Evolutionary conservation across 192 early-diverging fungal species (phyloP).

Genomic region (Entomortierella lignicola): DNA sequence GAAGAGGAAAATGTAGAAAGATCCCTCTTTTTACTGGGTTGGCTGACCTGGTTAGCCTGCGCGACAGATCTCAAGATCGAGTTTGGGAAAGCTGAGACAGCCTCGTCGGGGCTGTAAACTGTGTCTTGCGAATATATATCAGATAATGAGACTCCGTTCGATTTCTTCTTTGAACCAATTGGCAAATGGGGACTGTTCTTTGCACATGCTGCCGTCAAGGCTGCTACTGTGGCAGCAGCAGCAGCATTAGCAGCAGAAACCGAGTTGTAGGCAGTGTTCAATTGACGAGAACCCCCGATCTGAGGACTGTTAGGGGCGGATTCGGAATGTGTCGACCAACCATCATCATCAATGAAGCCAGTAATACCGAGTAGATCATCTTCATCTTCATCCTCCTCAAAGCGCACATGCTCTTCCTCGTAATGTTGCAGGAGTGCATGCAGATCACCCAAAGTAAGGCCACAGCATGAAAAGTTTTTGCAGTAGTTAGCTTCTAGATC

Average conservation of each 20-base stretch:
- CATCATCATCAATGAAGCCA: slow-evolving; percentile 51
- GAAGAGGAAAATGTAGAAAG: slow-evolving; percentile 38
- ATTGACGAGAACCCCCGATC: slow-evolving; percentile 13
- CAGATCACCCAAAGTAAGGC: slow-evolving; percentile 85
- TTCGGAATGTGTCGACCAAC: slow-evolving; percentile 50
- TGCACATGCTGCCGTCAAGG: slow-evolving; percentile 19
- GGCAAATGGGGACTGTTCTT: background rate
- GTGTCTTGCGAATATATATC: slow-evolving; percentile 54
- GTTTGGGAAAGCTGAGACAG: slow-evolving; percentile 43
- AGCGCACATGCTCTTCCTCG: slow-evolving; percentile 92
- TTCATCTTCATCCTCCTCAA: slow-evolving; percentile 69
- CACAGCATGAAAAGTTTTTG: slow-evolving; percentile 97
- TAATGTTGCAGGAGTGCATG: slow-evolving; percentile 97
- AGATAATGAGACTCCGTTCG: slow-evolving; percentile 51
- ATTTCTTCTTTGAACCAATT: slow-evolving; percentile 21
- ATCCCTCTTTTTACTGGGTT: slow-evolving; percentile 33
- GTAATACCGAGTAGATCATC: slow-evolving; percentile 18
- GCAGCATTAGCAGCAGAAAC: slow-evolving; percentile 22
- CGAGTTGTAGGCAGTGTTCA: slow-evolving; percentile 1
- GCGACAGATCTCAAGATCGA: slow-evolving; percentile 26
- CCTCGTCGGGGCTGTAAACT: slow-evolving; percentile 36
- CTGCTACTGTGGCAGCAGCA: slow-evolving; percentile 33
- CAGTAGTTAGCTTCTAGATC: slow-evolving; percentile 92
- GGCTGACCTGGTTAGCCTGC: background rate
- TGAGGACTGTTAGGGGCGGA: slow-evolving; percentile 41